phyloP scores from a whole-genome alignment of 805 yeast species.

The Ogataea sp. region DNA sequence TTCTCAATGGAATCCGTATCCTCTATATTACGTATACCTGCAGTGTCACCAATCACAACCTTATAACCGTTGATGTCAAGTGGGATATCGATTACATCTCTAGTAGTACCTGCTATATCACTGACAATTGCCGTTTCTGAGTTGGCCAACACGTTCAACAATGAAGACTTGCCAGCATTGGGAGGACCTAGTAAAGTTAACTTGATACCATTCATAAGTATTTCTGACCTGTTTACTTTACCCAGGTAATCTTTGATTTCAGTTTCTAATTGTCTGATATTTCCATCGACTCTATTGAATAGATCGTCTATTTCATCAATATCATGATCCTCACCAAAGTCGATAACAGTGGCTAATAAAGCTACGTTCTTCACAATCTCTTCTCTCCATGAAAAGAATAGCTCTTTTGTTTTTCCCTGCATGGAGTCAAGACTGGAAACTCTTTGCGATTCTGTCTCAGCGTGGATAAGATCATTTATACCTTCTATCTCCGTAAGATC shows the following conservation, averaged over 20 bases:
- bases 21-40: slow-evolving; percentile 61
- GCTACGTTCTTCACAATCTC: slow-evolving; percentile 62
- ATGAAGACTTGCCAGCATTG: slow-evolving; percentile 91
- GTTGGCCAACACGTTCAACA: slow-evolving; percentile 67
- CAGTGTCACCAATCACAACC: slow-evolving; percentile 83
- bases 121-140: slow-evolving; percentile 89
- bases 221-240: slow-evolving; percentile 48
- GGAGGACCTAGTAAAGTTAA: slow-evolving; percentile 82
- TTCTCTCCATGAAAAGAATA: slow-evolving; percentile 61
- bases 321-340: slow-evolving; percentile 92
- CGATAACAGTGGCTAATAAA: slow-evolving; percentile 77
- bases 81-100: slow-evolving; percentile 80
- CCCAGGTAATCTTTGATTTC: slow-evolving; percentile 38
- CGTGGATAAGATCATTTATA: slow-evolving; percentile 77
- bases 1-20: slow-evolving; percentile 53
- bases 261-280: slow-evolving; percentile 30
- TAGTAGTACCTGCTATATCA: slow-evolving; percentile 85
- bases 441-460: slow-evolving; percentile 89
- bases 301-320: slow-evolving; percentile 54
- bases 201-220: slow-evolving; percentile 65
- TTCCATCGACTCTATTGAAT: slow-evolving; percentile 38
- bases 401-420: slow-evolving; percentile 51
- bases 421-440: slow-evolving; percentile 65
- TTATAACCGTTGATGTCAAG: slow-evolving; percentile 80
- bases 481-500: slow-evolving; percentile 92